Evolutionary conservation across 768 basidiomycete species (phyloP), one percentile per base, ranked within the genome.

Genomic region (Amanita brunnescens): DNA sequence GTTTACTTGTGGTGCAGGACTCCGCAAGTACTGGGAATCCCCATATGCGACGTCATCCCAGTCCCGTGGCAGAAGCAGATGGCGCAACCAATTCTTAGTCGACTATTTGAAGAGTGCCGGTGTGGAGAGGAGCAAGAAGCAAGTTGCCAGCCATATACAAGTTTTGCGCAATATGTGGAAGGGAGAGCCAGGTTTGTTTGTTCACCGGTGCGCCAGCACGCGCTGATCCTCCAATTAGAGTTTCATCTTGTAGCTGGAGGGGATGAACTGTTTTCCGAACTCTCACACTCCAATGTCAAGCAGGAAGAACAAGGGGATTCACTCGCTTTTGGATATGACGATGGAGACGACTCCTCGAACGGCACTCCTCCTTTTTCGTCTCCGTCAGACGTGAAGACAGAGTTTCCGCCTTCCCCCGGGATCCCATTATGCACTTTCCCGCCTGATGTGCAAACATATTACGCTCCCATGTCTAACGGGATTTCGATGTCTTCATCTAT

Each of bases 121-220:
- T 50, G 78, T 91, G 62, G 74, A 75, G 23, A 81, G 88, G 37
- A 76, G 85, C 40, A 90, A 90, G 74, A 90, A 91, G 65, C 88
- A 91, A 65, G 88, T 91, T 56, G 88, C 88, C n/a, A 87, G 84
- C 64, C 88, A 91, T 60, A 86, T 91, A 47, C 88, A 91, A 61
- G 87, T 89, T 51, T 64, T 88, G 49, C 72, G 87, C 46, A 90
- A 90, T 62, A 90, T 90, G 87, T 89, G 86, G 87, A 88, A 88
- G 64, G 87, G 86, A 20, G 80, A 85, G 53, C 75, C 81, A 71
- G 83, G 87, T 85, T 52, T 30, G 70, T 40, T 38, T 14, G 21
- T 26, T 35, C 34, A 30, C 35, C n/a, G 8, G 1, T 16, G 1
- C 23, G 2, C 13, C 4, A 38, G 9, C 47, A 23, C 34, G 20